Evolutionary conservation across 192 early-diverging fungal species (phyloP).

Genomic region (Coemansia sp.): DNA sequence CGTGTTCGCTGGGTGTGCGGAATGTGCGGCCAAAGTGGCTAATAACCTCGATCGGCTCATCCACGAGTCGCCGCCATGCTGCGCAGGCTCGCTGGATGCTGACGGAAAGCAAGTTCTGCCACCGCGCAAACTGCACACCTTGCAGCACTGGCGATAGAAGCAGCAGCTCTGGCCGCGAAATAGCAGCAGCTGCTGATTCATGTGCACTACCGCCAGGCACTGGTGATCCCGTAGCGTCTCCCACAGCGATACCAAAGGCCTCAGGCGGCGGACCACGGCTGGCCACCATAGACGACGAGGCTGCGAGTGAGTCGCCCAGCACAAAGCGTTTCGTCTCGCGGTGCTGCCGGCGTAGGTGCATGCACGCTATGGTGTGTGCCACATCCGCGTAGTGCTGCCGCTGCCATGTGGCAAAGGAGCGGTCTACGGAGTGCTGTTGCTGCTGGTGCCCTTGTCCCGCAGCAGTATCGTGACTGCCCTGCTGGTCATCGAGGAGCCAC

Average conservation of each 20-base stretch:
- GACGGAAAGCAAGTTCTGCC: slow-evolving; percentile 35
- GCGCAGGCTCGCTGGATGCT: slow-evolving; percentile 23
- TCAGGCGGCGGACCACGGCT: slow-evolving; percentile 12
- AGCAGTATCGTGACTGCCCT: too few relatives aligned
- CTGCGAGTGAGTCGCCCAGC: slow-evolving; percentile 16
- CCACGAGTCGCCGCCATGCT: slow-evolving; percentile 42
- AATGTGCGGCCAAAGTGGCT: slow-evolving; percentile 33
- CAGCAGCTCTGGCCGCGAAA: slow-evolving; percentile 24
- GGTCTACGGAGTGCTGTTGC: background rate
- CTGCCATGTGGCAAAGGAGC: slow-evolving; percentile 35
- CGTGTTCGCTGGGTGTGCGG: slow-evolving; percentile 15
- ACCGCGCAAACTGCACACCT: slow-evolving; percentile 38
- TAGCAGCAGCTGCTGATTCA: slow-evolving; percentile 1
- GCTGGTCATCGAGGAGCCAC: too few relatives aligned
- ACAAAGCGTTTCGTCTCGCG: slow-evolving; percentile 10
- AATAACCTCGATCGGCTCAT: slow-evolving; percentile 45
- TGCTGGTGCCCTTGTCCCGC: too few relatives aligned
- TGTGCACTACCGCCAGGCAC: background rate
- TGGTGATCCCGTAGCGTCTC: background rate
- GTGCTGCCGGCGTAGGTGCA: slow-evolving; percentile 36
- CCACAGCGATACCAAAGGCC: slow-evolving; percentile 5
- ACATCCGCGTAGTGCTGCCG: slow-evolving; percentile 14
- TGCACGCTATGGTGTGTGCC: slow-evolving; percentile 27
- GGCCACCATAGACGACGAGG: background rate
- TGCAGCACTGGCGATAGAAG: slow-evolving; percentile 39